Evolutionary conservation across 2,329 filamentous ascomycete genomes (phyloP), one percentile per base, ranked within the genome.

Genomic region (Leptosphaerulina australis): DNA sequence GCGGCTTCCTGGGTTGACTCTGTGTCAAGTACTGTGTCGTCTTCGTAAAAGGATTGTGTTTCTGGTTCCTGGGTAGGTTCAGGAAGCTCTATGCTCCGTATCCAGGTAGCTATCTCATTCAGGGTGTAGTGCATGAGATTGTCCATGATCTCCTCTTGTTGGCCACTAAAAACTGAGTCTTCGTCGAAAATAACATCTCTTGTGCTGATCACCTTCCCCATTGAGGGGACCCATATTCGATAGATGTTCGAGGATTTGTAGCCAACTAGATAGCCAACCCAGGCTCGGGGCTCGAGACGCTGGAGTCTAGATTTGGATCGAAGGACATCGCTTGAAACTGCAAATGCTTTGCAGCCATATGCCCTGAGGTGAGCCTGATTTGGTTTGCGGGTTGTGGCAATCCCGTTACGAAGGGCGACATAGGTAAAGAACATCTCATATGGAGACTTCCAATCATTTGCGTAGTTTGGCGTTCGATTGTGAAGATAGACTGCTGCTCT

Each of bases 401-500:
- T 44, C 1, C 34, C 21, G 26, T 28, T 38, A 12, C 4, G 7
- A 9, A 24, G 1, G 24, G 28, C 34, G 25, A 25, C 34, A 15
- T 3, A 5, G 2, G 35, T 49, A 35, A 51, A 51, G 53, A 55
- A 51, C 3, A 49, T 20, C 15, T 52, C 17, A 20, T 55, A 55
- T n/a, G 20, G 34, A n/a, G 34, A 39, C 26, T 44, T 51, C 44
- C 17, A 51, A 2, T 45, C 20, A 34, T 49, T 55, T 15, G 12
- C 4, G 28, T 48, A 49, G 10, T 44, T 51, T 34, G 12, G 39
- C 29, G 38, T 55, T 36, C 24, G 11, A 45, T 51, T 48, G 29
- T 52, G 33, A n/a, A 55, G 44, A 39, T 52, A 51, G n/a, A 50
- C 43, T 20, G 15, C 37, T 34, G 30, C 51, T 41, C 29, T 10